Conservation (phyloP, 2,329 filamentous ascomycete species). For the Hymenoscyphus scutula region DNA sequence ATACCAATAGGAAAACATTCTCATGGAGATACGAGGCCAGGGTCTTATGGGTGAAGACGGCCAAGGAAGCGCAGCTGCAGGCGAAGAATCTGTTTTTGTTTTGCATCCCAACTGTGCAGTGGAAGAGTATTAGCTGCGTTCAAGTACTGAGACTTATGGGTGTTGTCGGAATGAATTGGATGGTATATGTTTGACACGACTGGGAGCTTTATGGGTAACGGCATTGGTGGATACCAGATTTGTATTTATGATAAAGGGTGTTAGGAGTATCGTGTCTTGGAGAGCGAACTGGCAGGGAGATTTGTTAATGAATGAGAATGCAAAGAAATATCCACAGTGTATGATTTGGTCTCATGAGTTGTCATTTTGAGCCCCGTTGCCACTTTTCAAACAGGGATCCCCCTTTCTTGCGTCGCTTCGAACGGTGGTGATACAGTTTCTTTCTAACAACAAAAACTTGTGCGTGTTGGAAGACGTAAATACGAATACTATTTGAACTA, state of each 20-base stretch:
- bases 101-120: constrained; percentile 91
- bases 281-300: neutral
- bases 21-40: constrained; percentile 73
- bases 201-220: constrained; percentile 1
- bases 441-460: neutral
- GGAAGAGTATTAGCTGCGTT: too few species aligned
- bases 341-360: neutral
- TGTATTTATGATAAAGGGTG: constrained; percentile 14
- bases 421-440: neutral
- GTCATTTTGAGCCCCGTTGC: neutral
- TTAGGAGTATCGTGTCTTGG: constrained; percentile 6
- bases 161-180: constrained; percentile 8
- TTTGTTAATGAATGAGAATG: constrained; percentile 1
- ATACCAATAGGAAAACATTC: constrained; percentile 75
- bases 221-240: constrained; percentile 15
- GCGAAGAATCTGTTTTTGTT: constrained; percentile 70
- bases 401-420: neutral
- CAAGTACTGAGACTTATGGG: constrained; percentile 26
- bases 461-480: neutral
- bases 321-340: neutral
- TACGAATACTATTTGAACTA: neutral
- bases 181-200: constrained; percentile 13
- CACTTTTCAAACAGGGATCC: constrained; percentile 1
- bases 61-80: constrained; percentile 43
- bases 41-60: constrained; percentile 50